phyloP scores from a whole-genome alignment of 176 grass and related monocot genomes.

The Carex littledalei region DNA sequence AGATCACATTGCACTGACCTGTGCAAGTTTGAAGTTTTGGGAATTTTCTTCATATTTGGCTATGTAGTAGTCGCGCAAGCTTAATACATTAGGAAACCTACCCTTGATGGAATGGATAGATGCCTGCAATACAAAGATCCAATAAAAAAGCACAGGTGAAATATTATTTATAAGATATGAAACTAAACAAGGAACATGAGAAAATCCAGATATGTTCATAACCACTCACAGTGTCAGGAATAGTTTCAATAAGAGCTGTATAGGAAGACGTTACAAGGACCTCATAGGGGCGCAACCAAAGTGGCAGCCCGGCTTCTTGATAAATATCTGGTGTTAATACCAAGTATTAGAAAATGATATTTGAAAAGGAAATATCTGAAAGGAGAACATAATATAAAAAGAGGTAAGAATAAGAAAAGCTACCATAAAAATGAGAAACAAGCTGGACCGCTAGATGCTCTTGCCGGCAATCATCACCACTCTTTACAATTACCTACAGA shows the following conservation, averaged over 20 bases:
- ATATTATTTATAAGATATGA: constrained; percentile 18
- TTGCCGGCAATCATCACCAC: constrained; percentile 98
- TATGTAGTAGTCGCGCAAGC: constrained; percentile 76
- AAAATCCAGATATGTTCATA: constrained; percentile 1
- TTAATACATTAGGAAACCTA: constrained; percentile 82
- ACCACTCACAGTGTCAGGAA: constrained; percentile 79
- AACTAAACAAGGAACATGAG: constrained; percentile 11
- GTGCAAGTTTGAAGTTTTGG: constrained; percentile 89
- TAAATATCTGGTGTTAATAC: constrained; percentile 73
- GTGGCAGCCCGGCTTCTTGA: constrained; percentile 98
- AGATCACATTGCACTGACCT: constrained; percentile 34
- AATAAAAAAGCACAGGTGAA: constrained; percentile 8
- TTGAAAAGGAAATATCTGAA: constrained; percentile 18
- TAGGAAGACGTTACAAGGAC: constrained; percentile 96
- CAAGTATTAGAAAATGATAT: constrained; percentile 21
- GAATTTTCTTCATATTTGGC: constrained; percentile 99
- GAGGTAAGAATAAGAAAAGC: constrained; percentile 3
- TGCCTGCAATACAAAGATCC: constrained; percentile 42
- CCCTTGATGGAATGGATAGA: constrained; percentile 99
- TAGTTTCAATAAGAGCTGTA: constrained; percentile 97
- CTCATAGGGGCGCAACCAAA: constrained; percentile 98
- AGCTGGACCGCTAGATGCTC: constrained; percentile 97
- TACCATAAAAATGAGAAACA: constrained; percentile 98
- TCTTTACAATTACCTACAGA: constrained; percentile 93
- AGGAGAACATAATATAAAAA: neutral